Percentiles rank a stretch among this genome's conserved stretches.
Conservation (phyloP, 495 filamentous ascomycete genomes). For the Acidomyces sp. region DNA sequence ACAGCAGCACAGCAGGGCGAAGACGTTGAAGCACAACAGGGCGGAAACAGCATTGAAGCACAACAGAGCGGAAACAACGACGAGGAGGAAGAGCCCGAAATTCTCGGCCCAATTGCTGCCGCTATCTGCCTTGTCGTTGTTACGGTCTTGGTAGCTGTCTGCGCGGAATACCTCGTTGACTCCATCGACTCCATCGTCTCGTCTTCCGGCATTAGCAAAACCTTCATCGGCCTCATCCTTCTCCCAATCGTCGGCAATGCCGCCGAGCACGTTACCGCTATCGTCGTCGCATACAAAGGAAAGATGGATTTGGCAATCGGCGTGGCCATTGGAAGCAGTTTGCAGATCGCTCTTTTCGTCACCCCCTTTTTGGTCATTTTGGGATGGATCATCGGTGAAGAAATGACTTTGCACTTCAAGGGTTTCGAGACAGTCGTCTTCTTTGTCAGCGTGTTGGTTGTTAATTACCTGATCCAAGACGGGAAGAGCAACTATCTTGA, state of each 20-base stretch:
- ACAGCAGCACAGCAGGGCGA: conserved; percentile 37
- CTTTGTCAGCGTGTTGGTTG: conserved; percentile 76
- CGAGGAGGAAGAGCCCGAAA: conserved; percentile 37
- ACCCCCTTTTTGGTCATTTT: conserved; percentile 84
- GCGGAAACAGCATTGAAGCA: too few species aligned
- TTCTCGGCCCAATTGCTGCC: conserved; percentile 62
- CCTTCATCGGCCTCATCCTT: conserved; percentile 89
- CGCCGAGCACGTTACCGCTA: conserved; percentile 90
- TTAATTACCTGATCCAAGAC: conserved; percentile 85
- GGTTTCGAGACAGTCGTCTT: conserved; percentile 89
- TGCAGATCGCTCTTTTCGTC: conserved; percentile 90
- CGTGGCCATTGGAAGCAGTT: conserved; percentile 81
- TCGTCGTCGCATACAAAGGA: conserved; percentile 80
- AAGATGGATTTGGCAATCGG: conserved; percentile 98
- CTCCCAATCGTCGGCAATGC: conserved; percentile 97
- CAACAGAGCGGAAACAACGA: conserved; percentile 32
- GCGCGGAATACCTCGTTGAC: conserved; percentile 85
- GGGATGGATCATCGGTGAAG: conserved; percentile 72
- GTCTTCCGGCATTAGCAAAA: conserved; percentile 77
- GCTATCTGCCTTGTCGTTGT: conserved; percentile 56
- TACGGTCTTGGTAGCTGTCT: conserved; percentile 75
- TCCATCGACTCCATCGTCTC: conserved; percentile 83
- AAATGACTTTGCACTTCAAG: conserved; percentile 89
- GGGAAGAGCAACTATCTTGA: conserved; percentile 94
- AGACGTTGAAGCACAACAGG: too few species aligned